Conservation (phyloP, 192 early-diverging fungal genomes). For the Coemansia sp. region DNA sequence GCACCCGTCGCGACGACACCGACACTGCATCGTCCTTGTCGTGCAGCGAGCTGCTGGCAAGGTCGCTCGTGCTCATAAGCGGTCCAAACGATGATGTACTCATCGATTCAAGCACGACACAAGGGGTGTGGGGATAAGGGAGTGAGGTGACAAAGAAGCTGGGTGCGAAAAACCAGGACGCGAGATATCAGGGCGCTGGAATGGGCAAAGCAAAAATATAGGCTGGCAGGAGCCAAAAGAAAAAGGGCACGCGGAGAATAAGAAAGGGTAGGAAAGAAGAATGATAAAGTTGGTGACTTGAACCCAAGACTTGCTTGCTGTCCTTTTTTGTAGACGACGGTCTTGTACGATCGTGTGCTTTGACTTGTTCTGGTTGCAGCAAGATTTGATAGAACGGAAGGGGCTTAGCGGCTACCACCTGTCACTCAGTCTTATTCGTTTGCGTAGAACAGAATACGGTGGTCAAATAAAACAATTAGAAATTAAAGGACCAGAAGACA, state of each 20-base stretch:
- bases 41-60: conserved; percentile 7
- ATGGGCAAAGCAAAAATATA: too few relatives aligned
- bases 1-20: conserved; percentile 32
- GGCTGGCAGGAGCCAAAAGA: too few relatives aligned
- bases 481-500: too few relatives aligned
- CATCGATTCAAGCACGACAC: conserved; percentile 7
- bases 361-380: neutral
- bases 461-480: too few relatives aligned
- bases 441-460: too few relatives aligned
- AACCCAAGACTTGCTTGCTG: neutral
- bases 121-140: too few relatives aligned
- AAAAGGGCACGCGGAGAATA: neutral
- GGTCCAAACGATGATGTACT: conserved; percentile 18
- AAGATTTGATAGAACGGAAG: neutral
- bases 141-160: neutral
- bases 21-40: conserved; percentile 27
- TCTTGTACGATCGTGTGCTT: conserved; percentile 1
- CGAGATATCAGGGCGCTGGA: too few relatives aligned
- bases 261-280: neutral
- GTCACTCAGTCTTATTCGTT: too few relatives aligned
- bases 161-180: neutral
- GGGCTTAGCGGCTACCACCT: neutral
- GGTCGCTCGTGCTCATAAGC: conserved; percentile 17
- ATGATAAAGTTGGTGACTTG: neutral
- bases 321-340: neutral